Base-by-base conservation (phyloP, 495 filamentous ascomycete genomes). In the Penicillium herquei region DNA sequence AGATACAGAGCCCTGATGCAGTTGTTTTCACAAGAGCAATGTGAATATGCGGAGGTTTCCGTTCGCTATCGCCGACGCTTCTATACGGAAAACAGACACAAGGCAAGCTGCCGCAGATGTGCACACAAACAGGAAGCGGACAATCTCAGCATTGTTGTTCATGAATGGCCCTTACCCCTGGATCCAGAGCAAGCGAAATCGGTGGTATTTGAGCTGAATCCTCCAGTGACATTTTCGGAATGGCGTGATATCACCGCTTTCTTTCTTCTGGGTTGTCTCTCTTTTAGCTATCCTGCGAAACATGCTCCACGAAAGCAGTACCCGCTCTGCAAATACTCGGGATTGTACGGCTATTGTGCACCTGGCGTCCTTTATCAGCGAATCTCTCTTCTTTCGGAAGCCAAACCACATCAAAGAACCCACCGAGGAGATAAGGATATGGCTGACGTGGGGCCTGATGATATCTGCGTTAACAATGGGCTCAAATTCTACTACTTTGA, bases 131-230 rank as follows among this genome's bases (percentile, higher is more conserved):
- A 51, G 0, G 6, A 69, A 14, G 75, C 76, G 0, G 34, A 67
- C 0, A 39, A 9, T 0, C 59, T 90, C 21, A 52, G 12, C 0
- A 87, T 90, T 41, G 6, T 59, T 0, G 49, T 83, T 47, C 72
- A 85, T 52, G 85, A 88, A 57, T 87, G 83, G 84, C 86, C 86
- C 3, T 65, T 89, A 8, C 81, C 86, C 0, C 12, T n/a, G 0
- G 46, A 71, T 14, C 7, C 33, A 0, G 34, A 50, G 0, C 30
- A 75, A 17, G 69, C 74, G 0, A 78, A 81, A 51, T 68, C 79
- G 0, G 72, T 73, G 0, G 75, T 87, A 0, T 87, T 89, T 43
- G 86, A 89, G 65, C 69, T 87, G 0, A 37, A 57, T 9, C 63
- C 78, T 0, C 84, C 85, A 6, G 9, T 14, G 0, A 46, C 55